These are phyloP conservation scores for Backusella macrospora DNA, from an alignment of 192 early-diverging fungal species.

Conservation along the genomic window DNA sequence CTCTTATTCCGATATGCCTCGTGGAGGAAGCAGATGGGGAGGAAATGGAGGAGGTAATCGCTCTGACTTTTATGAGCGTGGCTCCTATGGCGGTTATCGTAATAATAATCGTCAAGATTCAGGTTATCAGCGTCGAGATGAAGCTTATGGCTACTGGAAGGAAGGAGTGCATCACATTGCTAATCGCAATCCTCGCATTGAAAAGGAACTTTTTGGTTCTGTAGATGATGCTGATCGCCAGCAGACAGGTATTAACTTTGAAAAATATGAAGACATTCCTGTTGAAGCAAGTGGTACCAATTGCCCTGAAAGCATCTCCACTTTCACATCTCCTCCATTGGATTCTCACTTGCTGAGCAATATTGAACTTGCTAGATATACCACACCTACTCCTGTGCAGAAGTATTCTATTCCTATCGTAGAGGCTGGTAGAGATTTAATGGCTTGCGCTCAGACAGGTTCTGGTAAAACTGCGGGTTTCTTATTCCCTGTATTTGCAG, in stretches of 20 bases:
- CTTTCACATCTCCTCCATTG: constrained; percentile 64
- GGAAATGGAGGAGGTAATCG: constrained; percentile 40
- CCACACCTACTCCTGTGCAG: constrained; percentile 96
- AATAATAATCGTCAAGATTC: constrained; percentile 45
- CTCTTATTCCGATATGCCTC: constrained; percentile 33
- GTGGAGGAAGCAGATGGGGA: constrained; percentile 31
- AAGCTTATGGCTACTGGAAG: constrained; percentile 63
- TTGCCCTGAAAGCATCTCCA: constrained; percentile 64
- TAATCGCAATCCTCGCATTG: constrained; percentile 74
- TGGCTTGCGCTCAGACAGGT: constrained; percentile 98
- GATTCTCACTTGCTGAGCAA: constrained; percentile 89
- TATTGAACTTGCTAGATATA: constrained; percentile 87
- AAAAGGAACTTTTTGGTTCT: constrained; percentile 76
- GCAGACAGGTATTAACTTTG: constrained; percentile 97
- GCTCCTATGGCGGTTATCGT: constrained; percentile 43
- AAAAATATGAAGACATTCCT: constrained; percentile 98
- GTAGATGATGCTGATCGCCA: constrained; percentile 76
- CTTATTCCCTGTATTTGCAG: constrained; percentile 93
- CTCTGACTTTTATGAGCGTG: constrained; percentile 46
- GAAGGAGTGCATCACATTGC: constrained; percentile 83
- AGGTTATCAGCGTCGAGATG: constrained; percentile 44
- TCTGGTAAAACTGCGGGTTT: constrained; percentile 96
- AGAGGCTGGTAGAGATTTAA: constrained; percentile 83
- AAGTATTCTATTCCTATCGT: constrained; percentile 90
- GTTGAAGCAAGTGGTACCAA: constrained; percentile 84